These are phyloP conservation scores for Fusarium guadeloupense DNA, from an alignment of 2,329 filamentous ascomycete genomes.

Conservation along the genomic window DNA sequence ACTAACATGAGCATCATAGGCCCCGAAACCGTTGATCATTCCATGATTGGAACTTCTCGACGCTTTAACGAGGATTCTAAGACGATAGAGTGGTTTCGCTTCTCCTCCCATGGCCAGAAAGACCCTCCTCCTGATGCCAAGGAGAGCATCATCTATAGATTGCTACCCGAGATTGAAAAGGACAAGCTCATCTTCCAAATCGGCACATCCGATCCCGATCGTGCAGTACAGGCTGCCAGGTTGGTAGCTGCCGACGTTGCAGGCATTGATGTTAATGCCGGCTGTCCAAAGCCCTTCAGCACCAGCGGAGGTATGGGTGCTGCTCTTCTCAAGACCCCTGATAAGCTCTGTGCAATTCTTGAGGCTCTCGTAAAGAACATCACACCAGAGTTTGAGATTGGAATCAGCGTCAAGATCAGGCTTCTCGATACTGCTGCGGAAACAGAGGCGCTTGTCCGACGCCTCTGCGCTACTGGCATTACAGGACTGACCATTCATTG, in stretches of 20 bases:
- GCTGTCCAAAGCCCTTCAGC: constrained; percentile 98
- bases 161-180: constrained; percentile 81
- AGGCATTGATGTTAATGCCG: constrained; percentile 96
- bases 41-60: constrained; percentile 87
- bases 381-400: constrained; percentile 80
- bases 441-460: constrained; percentile 80
- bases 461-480: constrained; percentile 87
- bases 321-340: constrained; percentile 84
- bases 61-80: constrained; percentile 78
- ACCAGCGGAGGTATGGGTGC: constrained; percentile 96
- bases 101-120: constrained; percentile 74
- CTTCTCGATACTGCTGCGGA: constrained; percentile 79
- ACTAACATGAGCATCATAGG: constrained; percentile 57
- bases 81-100: constrained; percentile 85
- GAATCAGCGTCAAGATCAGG: constrained; percentile 96
- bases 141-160: constrained; percentile 81
- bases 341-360: constrained; percentile 84
- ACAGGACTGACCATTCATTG: constrained; percentile 94
- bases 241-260: constrained; percentile 87
- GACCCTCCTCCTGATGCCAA: constrained; percentile 62
- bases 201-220: constrained; percentile 83
- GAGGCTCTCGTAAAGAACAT: constrained; percentile 83
- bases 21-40: constrained; percentile 91
- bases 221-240: constrained; percentile 84
- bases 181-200: constrained; percentile 88